Conservation (phyloP, 2,329 filamentous ascomycete genomes). For the Tolypocladium nubicola region DNA sequence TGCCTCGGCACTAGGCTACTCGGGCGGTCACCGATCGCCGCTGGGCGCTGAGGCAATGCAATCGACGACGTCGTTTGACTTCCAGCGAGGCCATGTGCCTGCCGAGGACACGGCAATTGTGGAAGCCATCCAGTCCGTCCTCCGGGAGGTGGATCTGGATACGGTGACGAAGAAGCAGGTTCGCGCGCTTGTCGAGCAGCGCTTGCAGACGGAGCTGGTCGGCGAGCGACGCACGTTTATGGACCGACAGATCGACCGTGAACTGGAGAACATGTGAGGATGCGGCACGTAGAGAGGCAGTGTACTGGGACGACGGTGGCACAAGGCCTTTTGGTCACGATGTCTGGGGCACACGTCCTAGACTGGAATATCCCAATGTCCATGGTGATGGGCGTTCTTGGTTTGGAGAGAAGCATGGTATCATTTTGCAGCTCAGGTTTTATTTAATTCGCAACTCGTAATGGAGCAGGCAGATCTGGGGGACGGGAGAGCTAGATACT, state of each 20-base stretch:
- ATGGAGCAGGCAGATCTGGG: background rate
- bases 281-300: background rate
- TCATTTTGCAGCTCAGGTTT: background rate
- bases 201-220: conserved; percentile 77
- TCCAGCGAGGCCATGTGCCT: conserved; percentile 48
- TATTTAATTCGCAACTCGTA: background rate
- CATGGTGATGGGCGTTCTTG: background rate
- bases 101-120: conserved; percentile 73
- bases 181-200: conserved; percentile 81
- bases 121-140: conserved; percentile 72
- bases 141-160: conserved; percentile 85
- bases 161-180: conserved; percentile 99
- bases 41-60: conserved; percentile 35
- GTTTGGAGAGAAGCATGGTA: background rate
- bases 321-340: background rate
- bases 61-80: conserved; percentile 47
- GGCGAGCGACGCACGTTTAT: conserved; percentile 84
- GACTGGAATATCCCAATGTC: background rate
- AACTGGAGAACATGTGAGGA: conserved; percentile 81
- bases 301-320: background rate
- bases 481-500: background rate
- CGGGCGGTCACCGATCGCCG: conserved; percentile 34
- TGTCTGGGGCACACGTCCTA: background rate
- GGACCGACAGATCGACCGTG: conserved; percentile 84
- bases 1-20: conserved; percentile 35